Evolutionary conservation across 495 filamentous ascomycete genomes (phyloP).

Genomic region (Sordaria brevicollis): DNA sequence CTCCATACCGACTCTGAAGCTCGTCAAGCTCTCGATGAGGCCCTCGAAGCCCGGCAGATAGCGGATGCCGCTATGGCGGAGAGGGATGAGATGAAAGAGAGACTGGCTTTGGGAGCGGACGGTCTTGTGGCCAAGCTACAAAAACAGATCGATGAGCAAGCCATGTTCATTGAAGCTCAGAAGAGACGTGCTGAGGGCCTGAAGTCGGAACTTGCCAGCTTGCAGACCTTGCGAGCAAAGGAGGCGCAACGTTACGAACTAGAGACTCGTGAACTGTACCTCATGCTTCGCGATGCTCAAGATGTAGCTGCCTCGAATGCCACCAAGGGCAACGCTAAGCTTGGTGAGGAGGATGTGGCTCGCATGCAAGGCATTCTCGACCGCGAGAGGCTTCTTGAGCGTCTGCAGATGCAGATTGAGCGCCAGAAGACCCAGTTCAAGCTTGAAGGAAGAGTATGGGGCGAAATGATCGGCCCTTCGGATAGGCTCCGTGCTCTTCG

Average conservation of each 20-base stretch:
- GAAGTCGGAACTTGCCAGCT: constrained; percentile 78
- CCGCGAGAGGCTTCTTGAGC: constrained; percentile 80
- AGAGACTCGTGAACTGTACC: constrained; percentile 91
- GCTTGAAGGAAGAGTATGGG: constrained; percentile 91
- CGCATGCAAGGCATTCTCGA: constrained; percentile 90
- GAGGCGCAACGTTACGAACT: constrained; percentile 92
- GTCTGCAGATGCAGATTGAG: constrained; percentile 89
- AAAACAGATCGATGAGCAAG: constrained; percentile 85
- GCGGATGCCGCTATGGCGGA: constrained; percentile 93
- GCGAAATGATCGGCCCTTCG: constrained; percentile 70
- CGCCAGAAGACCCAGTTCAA: constrained; percentile 97
- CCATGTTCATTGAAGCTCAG: constrained; percentile 80
- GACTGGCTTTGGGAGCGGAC: constrained; percentile 86
- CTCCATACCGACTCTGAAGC: constrained; percentile 95
- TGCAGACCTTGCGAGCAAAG: constrained; percentile 77
- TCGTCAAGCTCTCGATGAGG: constrained; percentile 80
- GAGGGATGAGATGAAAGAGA: constrained; percentile 90
- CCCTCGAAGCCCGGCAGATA: constrained; percentile 76
- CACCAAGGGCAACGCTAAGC: constrained; percentile 52
- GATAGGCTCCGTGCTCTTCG: constrained; percentile 85
- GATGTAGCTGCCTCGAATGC: constrained; percentile 85
- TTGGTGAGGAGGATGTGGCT: constrained; percentile 53
- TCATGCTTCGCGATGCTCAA: constrained; percentile 97
- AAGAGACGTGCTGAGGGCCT: constrained; percentile 72
- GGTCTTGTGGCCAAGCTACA: constrained; percentile 89